Conservation (phyloP, 2,329 filamentous ascomycete genomes). For the Metarhizium robertsii region DNA sequence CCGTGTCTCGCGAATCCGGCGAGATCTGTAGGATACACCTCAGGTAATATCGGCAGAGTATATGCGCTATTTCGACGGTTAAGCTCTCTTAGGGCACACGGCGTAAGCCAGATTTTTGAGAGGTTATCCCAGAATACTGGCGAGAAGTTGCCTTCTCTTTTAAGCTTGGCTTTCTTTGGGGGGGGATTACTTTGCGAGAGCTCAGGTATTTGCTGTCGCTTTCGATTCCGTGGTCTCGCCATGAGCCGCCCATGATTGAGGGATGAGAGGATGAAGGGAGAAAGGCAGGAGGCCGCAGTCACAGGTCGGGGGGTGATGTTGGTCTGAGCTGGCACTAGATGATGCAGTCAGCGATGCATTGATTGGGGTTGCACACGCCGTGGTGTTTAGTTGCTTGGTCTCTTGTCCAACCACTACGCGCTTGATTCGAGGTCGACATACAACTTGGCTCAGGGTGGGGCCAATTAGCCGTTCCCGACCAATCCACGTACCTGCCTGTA, state of each 20-base stretch:
- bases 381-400: too few species aligned
- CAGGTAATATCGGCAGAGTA: neutral
- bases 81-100: neutral
- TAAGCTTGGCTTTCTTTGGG: neutral
- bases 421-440: too few species aligned
- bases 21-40: neutral
- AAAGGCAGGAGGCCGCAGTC: neutral
- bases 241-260: neutral
- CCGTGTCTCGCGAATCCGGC: neutral
- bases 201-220: neutral
- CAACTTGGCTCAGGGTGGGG: too few species aligned
- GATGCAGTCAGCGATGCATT: too few species aligned
- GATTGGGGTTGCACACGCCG: too few species aligned
- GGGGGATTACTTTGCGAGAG: neutral
- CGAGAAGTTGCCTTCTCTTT: neutral
- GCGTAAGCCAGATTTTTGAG: neutral
- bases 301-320: neutral
- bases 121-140: neutral
- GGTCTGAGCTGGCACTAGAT: too few species aligned
- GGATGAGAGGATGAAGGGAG: neutral
- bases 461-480: too few species aligned
- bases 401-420: too few species aligned
- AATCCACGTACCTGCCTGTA: too few species aligned
- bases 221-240: neutral
- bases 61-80: neutral